Percentiles rank a stretch among this genome's conserved stretches.
Evolutionary conservation across 1,284 basidiomycete species (phyloP).

Genomic region (Lentinula novae-zelandiae): DNA sequence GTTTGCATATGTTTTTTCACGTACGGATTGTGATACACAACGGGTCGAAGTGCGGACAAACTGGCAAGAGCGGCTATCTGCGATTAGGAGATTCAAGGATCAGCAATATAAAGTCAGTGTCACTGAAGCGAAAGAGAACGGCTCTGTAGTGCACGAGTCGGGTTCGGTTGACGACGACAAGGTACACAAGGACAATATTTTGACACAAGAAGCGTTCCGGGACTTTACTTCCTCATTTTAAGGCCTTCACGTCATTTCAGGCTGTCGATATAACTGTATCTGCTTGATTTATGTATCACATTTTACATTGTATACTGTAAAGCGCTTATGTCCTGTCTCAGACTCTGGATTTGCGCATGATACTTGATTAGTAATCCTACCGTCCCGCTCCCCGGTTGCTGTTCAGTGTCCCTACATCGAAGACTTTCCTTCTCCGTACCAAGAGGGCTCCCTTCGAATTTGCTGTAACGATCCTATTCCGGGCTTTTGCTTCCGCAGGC

Average conservation of each 20-base stretch:
- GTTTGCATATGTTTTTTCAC: conserved; percentile 81
- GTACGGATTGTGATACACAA: conserved; percentile 67
- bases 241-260: not conserved
- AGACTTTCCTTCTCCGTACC: not conserved
- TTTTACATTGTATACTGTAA: too few relatives aligned
- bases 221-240: conserved; percentile 40
- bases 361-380: not conserved
- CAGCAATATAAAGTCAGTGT: conserved; percentile 6
- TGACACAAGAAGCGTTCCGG: conserved; percentile 43
- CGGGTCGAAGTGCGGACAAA: conserved; percentile 64
- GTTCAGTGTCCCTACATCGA: not conserved
- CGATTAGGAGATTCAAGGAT: conserved; percentile 11
- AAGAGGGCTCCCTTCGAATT: not conserved
- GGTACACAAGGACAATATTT: conserved; percentile 33
- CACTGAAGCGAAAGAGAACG: conserved; percentile 29
- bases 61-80: conserved; percentile 11
- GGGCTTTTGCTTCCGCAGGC: not conserved
- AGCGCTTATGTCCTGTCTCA: too few relatives aligned
- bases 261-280: not conserved
- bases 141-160: conserved; percentile 20
- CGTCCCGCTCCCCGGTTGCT: not conserved
- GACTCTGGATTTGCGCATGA: not conserved
- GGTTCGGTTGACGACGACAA: conserved; percentile 12
- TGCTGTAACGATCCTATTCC: not conserved
- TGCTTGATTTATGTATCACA: not conserved